Percentiles rank a stretch among this genome's conserved stretches.
phyloP scores from a whole-genome alignment of 2,329 filamentous ascomycete genomes.

The Pseudophaeomoniella oleicola region DNA sequence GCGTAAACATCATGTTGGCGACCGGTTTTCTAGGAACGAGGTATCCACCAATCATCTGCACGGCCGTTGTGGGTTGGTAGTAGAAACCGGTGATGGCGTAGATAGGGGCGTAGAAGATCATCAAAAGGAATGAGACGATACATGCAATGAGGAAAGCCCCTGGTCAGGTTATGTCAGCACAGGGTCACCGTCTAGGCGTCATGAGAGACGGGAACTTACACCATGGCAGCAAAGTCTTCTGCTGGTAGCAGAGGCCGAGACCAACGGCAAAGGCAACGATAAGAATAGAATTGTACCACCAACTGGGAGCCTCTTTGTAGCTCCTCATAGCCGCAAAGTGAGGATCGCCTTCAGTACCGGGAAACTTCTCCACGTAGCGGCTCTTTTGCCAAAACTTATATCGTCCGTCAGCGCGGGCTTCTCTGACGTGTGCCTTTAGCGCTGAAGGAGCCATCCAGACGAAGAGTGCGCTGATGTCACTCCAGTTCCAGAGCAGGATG shows the following conservation, averaged over 20 bases:
- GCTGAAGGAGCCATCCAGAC: constrained; percentile 6
- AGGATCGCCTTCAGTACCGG: constrained; percentile 17
- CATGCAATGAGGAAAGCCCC: constrained; percentile 27
- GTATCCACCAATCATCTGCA: constrained; percentile 35
- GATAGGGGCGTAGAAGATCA: constrained; percentile 26
- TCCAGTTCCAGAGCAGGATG: constrained; percentile 24
- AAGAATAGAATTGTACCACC: constrained; percentile 27
- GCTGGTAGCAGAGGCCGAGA: constrained; percentile 22
- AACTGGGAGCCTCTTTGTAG: constrained; percentile 27
- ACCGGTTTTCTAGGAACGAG: constrained; percentile 25
- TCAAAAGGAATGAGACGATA: constrained; percentile 19
- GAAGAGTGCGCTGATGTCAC: constrained; percentile 24
- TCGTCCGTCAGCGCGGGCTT: neutral
- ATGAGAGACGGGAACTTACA: too few species aligned
- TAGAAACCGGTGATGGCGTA: constrained; percentile 25
- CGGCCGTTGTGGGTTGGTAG: too few species aligned
- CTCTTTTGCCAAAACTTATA: constrained; percentile 5
- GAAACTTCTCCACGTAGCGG: constrained; percentile 1
- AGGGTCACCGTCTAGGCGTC: too few species aligned
- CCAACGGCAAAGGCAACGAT: constrained; percentile 20
- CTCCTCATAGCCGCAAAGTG: constrained; percentile 27
- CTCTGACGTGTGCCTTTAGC: constrained; percentile 5
- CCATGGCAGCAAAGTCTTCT: constrained; percentile 22
- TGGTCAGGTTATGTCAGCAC: too few species aligned
- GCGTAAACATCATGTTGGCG: constrained; percentile 19